Percentiles rank a stretch among this genome's conserved stretches.
These are phyloP conservation scores for Mucor plumbeus DNA, from an alignment of 371 early-diverging fungal genomes.

Conservation along the genomic window DNA sequence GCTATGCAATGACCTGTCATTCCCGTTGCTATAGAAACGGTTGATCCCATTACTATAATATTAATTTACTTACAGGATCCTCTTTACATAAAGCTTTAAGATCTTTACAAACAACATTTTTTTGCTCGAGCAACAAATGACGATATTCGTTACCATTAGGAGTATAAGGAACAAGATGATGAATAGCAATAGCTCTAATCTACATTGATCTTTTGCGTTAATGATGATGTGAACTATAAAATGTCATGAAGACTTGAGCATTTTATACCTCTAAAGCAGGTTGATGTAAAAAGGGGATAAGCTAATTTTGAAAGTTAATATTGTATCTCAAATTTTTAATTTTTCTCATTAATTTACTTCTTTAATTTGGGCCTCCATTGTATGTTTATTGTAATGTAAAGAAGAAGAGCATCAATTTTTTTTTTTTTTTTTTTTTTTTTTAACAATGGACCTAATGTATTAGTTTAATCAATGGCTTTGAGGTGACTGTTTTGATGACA, in stretches of 20 bases:
- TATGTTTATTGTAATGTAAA: neutral
- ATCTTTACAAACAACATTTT: conserved; percentile 64
- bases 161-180: conserved; percentile 80
- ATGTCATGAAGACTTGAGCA: neutral
- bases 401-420: neutral
- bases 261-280: conserved; percentile 66
- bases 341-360: conserved; percentile 13
- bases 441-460: neutral
- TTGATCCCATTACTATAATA: neutral
- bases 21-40: neutral
- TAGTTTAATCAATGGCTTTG: neutral
- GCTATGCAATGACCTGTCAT: neutral
- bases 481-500: conserved; percentile 6
- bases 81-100: conserved; percentile 74
- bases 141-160: conserved; percentile 66
- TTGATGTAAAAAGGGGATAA: conserved; percentile 68
- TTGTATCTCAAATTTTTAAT: neutral
- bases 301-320: conserved; percentile 30
- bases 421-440: too few species aligned
- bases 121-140: conserved; percentile 64
- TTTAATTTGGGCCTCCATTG: conserved; percentile 36
- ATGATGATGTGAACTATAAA: neutral
- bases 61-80: conserved; percentile 61
- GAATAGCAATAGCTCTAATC: conserved; percentile 81
- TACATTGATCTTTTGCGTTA: conserved; percentile 25